phyloP scores from a whole-genome alignment of 495 filamentous ascomycete species.

The Ramalina intermedia region DNA sequence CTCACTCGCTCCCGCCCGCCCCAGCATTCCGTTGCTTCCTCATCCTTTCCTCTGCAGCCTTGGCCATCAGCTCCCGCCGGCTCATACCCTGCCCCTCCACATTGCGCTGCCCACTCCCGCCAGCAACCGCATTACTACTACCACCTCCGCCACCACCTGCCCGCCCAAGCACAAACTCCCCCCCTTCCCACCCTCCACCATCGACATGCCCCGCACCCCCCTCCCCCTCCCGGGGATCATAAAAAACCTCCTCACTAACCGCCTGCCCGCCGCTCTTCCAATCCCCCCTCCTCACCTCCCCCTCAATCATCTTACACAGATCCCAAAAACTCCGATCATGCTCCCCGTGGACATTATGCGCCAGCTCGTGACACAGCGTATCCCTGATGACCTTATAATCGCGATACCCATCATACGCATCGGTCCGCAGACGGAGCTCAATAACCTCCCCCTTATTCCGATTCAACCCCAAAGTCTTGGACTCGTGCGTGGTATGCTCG shows the following conservation, averaged over 20 bases:
- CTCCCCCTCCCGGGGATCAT: constrained; percentile 45
- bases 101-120: background rate
- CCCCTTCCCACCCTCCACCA: constrained; percentile 76
- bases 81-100: constrained; percentile 22
- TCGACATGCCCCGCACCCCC: constrained; percentile 48
- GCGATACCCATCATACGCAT: constrained; percentile 85
- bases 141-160: constrained; percentile 20
- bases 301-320: constrained; percentile 69
- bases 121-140: constrained; percentile 14
- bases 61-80: constrained; percentile 58
- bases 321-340: constrained; percentile 87
- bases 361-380: constrained; percentile 88
- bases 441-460: constrained; percentile 81
- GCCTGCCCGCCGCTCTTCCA: constrained; percentile 53
- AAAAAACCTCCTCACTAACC: constrained; percentile 54
- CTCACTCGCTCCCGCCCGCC: constrained; percentile 23
- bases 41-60: constrained; percentile 28
- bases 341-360: constrained; percentile 73
- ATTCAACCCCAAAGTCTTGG: constrained; percentile 75
- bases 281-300: constrained; percentile 67
- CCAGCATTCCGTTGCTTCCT: constrained; percentile 16
- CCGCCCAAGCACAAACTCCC: constrained; percentile 70
- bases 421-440: constrained; percentile 77
- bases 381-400: constrained; percentile 83
- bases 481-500: constrained; percentile 65